Percentiles rank a stretch among this genome's conserved stretches.
These are phyloP conservation scores for Typha latifolia DNA, from an alignment of 176 grass and related monocot genomes.

Conservation along the genomic window DNA sequence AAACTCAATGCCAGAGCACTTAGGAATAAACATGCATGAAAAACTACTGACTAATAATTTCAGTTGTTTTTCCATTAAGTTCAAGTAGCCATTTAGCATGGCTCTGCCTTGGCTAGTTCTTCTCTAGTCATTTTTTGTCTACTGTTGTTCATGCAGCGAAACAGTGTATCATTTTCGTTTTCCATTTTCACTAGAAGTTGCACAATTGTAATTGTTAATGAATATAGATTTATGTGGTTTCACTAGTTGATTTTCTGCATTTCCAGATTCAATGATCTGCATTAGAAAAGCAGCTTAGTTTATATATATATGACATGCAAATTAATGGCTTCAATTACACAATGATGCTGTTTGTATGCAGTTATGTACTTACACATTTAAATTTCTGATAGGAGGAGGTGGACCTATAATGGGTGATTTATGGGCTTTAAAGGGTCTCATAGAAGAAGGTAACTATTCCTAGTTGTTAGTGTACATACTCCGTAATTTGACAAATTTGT, in stretches of 20 bases:
- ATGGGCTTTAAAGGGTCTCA: slow-evolving; percentile 95
- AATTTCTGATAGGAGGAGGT: slow-evolving; percentile 48
- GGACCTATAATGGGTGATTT: slow-evolving; percentile 94
- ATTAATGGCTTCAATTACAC: neutral
- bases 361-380: neutral
- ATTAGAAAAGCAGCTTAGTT: neutral
- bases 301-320: neutral
- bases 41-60: neutral
- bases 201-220: neutral
- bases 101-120: neutral
- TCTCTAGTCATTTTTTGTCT: neutral
- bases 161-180: neutral
- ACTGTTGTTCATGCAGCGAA: neutral
- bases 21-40: neutral
- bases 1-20: neutral
- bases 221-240: neutral
- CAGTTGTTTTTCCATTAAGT: neutral
- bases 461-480: slow-evolving; percentile 8
- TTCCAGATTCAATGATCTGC: neutral
- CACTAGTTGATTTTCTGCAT: neutral
- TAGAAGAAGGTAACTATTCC: slow-evolving; percentile 68
- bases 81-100: neutral
- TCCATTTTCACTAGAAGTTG: neutral
- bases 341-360: slow-evolving; percentile 1
- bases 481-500: neutral